phyloP scores from a whole-genome alignment of 208 protist species.

The Crithidia thermophila region DNA sequence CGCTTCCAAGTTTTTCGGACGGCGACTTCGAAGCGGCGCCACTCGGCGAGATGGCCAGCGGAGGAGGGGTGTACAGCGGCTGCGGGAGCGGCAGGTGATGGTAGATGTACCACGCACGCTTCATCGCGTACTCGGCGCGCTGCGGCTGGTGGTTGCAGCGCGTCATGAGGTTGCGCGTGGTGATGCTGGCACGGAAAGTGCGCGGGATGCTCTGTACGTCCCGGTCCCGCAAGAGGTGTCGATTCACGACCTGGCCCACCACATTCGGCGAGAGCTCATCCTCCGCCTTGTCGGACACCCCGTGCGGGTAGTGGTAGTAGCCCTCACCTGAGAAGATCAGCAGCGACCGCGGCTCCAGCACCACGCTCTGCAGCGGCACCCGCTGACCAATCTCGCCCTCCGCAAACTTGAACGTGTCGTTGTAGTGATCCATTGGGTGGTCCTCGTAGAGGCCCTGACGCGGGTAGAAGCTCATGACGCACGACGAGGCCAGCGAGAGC shows the following conservation, averaged over 20 bases:
- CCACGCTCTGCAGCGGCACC: slow-evolving; percentile 68
- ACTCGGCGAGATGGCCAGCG: not conserved
- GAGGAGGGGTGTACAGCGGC: slow-evolving; percentile 49
- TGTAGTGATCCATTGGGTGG: slow-evolving; percentile 92
- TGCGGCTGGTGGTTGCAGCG: slow-evolving; percentile 84
- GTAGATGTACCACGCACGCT: slow-evolving; percentile 88
- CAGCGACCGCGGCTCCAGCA: slow-evolving; percentile 88
- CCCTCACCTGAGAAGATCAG: slow-evolving; percentile 81
- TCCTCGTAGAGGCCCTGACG: slow-evolving; percentile 68
- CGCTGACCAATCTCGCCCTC: slow-evolving; percentile 70
- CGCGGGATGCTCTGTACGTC: slow-evolving; percentile 55
- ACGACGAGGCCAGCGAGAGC: slow-evolving; percentile 78
- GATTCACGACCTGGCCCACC: slow-evolving; percentile 79
- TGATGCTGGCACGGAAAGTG: slow-evolving; percentile 82
- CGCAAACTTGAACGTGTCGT: slow-evolving; percentile 91
- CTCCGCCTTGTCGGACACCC: slow-evolving; percentile 71
- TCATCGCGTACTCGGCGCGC: slow-evolving; percentile 87
- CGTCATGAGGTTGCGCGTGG: slow-evolving; percentile 84
- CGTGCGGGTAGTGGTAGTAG: slow-evolving; percentile 91
- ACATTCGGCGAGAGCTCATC: slow-evolving; percentile 57
- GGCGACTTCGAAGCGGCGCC: not conserved
- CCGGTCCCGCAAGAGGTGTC: slow-evolving; percentile 59
- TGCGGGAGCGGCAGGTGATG: slow-evolving; percentile 64
- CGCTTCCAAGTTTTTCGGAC: not conserved
- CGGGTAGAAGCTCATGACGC: slow-evolving; percentile 90